Conservation (phyloP, 2,329 filamentous ascomycete species). For the Arthrinium puccinioides region DNA sequence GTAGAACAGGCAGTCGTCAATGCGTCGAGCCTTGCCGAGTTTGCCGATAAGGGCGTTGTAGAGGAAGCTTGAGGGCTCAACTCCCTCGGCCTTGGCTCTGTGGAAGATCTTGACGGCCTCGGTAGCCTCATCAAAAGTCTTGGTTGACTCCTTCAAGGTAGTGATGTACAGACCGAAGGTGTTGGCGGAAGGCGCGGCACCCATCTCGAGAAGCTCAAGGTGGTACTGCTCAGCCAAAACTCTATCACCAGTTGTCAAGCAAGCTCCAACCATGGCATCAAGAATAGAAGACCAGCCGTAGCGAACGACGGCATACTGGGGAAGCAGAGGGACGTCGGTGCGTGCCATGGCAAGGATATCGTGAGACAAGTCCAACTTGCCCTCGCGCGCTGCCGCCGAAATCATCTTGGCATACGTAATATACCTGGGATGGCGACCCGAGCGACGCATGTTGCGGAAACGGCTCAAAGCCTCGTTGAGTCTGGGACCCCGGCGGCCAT, state of each 20-base stretch:
- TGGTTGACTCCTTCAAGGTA: conserved; percentile 93
- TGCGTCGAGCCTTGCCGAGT: conserved; percentile 92
- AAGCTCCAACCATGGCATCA: conserved; percentile 93
- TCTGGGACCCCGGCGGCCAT: conserved; percentile 63
- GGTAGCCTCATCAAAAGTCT: conserved; percentile 95
- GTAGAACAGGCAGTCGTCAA: conserved; percentile 96
- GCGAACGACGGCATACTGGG: conserved; percentile 78
- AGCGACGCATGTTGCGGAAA: conserved; percentile 88
- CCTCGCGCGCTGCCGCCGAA: conserved; percentile 76
- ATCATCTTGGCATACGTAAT: conserved; percentile 97
- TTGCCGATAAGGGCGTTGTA: conserved; percentile 99
- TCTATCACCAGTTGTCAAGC: conserved; percentile 75
- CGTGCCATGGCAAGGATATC: conserved; percentile 88
- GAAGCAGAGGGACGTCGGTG: conserved; percentile 75
- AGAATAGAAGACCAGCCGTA: conserved; percentile 96
- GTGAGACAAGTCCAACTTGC: conserved; percentile 73
- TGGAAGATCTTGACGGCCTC: conserved; percentile 98
- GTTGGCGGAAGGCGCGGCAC: conserved; percentile 87
- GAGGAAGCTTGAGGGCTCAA: conserved; percentile 91
- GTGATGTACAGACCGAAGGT: conserved; percentile 98
- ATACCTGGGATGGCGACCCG: conserved; percentile 86
- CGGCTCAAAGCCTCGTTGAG: conserved; percentile 75
- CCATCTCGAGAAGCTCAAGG: conserved; percentile 84
- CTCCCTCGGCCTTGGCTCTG: conserved; percentile 84
- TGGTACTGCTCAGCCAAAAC: conserved; percentile 79